Percentiles rank a stretch among this genome's conserved stretches.
These are phyloP conservation scores for Gardenia jasminoides DNA, from an alignment of 257 asterid species.

Conservation along the genomic window DNA sequence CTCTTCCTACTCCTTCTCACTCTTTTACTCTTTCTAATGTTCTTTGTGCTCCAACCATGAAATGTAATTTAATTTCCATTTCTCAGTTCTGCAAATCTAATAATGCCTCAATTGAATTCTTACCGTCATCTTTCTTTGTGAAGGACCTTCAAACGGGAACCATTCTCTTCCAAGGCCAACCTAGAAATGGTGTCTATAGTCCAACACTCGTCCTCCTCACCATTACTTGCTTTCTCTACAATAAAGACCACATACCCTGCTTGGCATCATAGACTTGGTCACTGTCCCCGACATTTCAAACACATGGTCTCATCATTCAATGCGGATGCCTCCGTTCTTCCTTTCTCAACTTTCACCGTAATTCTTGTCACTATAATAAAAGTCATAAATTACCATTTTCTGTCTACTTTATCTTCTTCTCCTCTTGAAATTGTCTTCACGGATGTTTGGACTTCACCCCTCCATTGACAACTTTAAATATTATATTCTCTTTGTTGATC, in stretches of 20 bases:
- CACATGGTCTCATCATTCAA: background rate
- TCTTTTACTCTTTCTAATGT: background rate
- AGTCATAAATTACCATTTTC: background rate
- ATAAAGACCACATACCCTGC: background rate
- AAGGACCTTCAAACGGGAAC: too few relatives aligned
- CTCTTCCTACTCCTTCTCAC: background rate
- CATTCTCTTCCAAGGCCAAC: background rate
- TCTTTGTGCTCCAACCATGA: background rate
- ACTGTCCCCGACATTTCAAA: background rate
- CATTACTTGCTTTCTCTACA: too few relatives aligned
- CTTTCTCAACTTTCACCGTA: background rate
- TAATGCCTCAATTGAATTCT: too few relatives aligned
- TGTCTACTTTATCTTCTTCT: background rate
- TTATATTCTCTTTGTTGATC: background rate
- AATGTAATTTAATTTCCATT: too few relatives aligned
- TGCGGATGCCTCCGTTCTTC: background rate
- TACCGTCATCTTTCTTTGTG: too few relatives aligned
- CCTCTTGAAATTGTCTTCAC: background rate
- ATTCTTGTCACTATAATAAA: background rate
- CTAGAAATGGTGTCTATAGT: background rate
- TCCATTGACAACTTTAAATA: background rate
- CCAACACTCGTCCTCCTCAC: background rate
- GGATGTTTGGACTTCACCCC: background rate
- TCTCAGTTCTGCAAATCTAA: too few relatives aligned
- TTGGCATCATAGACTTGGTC: background rate